Base-by-base conservation (phyloP, 768 basidiomycete genomes). In the Macrolepiota albuminosa region DNA sequence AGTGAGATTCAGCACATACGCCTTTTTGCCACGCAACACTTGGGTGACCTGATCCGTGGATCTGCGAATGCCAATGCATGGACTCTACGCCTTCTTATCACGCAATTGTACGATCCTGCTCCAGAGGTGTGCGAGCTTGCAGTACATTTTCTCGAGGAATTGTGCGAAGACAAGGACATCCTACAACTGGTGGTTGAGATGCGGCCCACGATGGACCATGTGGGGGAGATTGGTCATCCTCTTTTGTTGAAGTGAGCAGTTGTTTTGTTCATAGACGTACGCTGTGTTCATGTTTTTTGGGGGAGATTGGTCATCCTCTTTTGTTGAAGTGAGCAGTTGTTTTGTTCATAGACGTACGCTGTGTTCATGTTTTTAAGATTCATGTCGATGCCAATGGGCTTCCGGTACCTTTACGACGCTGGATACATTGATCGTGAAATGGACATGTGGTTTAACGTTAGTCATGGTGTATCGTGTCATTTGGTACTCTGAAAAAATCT, bases 341-440 rank as follows among this genome's bases (percentile, higher is more conserved):
- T 51, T 29, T 43, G 8, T 24, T 21, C 21, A 26, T 33, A 45
- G 29, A 31, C 18, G 16, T 26, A 31, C 18, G 29, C 10, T 53
- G 46, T 16, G 18, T 43, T 60, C 29, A 62, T 55, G 7, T 16
- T 21, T 16, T 24, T 6, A 37, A 97, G 95, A 67, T 98, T 98
- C 72, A 89, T 98, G 81, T 95, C 95, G 10, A 96, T 93, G 6
- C 82, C 93, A 0, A 85, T 91, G 63, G 97, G 97, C 3, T 98
- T 98, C 71, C 83, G 87, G 6, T 98, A 95, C 71, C 81, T 99
- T 4, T 91, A 91, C 67, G 89, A 93, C 64, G 88, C 92, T 14
- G 89, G 89, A 4, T 98, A 98, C 68, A 95, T 99, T 59, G 89
- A 94, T 67, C 82, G 90, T 49, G 95, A 98, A 71, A 91, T 99